A percentile compares a stretch with the other conserved stretches of the same genome.
phyloP scores from a whole-genome alignment of 2,329 filamentous ascomycete genomes.

The Botrytis paeoniae region DNA sequence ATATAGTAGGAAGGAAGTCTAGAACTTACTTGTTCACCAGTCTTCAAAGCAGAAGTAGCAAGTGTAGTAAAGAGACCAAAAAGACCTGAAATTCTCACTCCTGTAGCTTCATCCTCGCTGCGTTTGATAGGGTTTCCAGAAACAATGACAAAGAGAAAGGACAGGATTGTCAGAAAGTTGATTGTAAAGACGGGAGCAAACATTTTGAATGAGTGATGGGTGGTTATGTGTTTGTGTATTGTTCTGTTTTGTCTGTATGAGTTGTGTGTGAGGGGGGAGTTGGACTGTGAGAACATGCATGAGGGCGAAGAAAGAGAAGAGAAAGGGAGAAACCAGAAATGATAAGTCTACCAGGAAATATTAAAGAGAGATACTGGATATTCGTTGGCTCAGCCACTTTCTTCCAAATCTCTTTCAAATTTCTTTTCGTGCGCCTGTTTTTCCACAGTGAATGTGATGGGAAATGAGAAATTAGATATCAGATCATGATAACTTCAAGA shows the following conservation, averaged over 20 bases:
- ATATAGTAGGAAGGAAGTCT: not conserved
- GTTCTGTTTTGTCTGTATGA: not conserved
- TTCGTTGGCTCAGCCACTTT: not conserved
- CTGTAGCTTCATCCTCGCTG: not conserved
- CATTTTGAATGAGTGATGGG: not conserved
- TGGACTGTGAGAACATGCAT: not conserved
- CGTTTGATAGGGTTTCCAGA: not conserved
- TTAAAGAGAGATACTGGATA: not conserved
- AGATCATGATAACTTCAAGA: not conserved
- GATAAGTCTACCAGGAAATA: not conserved
- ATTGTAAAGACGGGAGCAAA: not conserved
- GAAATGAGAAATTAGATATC: not conserved
- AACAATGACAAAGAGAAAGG: not conserved
- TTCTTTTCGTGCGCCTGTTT: fast-evolving
- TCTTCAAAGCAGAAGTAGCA: not conserved
- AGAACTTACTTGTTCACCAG: not conserved
- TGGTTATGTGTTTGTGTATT: not conserved
- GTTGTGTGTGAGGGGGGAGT: not conserved
- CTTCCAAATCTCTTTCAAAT: not conserved
- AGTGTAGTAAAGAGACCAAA: not conserved
- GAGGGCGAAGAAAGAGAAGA: not conserved
- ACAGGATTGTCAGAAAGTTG: not conserved
- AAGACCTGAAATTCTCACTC: not conserved
- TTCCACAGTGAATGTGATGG: not conserved
- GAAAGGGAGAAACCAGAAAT: not conserved